These are phyloP conservation scores for Cercospora nicotianae DNA, from an alignment of 2,329 filamentous ascomycete species.

Conservation along the genomic window DNA sequence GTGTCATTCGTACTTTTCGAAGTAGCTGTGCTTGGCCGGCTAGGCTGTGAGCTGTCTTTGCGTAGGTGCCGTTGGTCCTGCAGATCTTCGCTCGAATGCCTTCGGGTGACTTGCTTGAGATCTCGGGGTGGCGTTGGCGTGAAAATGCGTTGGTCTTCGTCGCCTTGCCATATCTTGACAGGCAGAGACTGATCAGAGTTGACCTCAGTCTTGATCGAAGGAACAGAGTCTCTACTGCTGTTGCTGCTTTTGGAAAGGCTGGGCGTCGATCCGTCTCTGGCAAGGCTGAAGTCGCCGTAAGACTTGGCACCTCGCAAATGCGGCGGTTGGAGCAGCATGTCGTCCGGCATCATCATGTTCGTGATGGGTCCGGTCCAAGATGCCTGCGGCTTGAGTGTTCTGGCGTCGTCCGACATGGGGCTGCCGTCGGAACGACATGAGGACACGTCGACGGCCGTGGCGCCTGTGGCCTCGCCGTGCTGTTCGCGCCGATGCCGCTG, in stretches of 20 bases:
- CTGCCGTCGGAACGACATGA: conserved; percentile 14
- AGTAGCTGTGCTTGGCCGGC: conserved; percentile 5
- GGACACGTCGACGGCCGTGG: conserved; percentile 14
- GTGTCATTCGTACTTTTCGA: neutral
- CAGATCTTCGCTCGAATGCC: conserved; percentile 17
- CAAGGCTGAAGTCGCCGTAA: conserved; percentile 7
- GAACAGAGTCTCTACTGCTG: conserved; percentile 2
- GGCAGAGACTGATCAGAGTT: conserved; percentile 2
- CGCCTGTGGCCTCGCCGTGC: conserved; percentile 25
- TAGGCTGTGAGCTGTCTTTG: conserved; percentile 6
- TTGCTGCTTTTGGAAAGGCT: conserved; percentile 8
- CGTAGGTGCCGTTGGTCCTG: neutral
- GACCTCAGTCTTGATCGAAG: conserved; percentile 12
- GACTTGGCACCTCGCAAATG: conserved; percentile 16
- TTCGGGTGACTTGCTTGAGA: conserved; percentile 2
- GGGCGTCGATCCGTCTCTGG: conserved; percentile 9
- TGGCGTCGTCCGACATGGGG: conserved; percentile 2
- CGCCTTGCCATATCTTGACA: conserved; percentile 6
- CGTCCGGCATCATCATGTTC: conserved; percentile 11
- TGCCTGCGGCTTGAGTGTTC: neutral
- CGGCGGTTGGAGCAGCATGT: conserved; percentile 10
- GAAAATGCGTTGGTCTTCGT: conserved; percentile 11
- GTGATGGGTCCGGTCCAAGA: conserved; percentile 14
- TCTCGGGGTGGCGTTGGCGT: conserved; percentile 8
- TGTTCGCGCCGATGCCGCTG: conserved; percentile 32